Base-by-base conservation (phyloP, 306 rosid species). In the Cucumis cinereus region DNA sequence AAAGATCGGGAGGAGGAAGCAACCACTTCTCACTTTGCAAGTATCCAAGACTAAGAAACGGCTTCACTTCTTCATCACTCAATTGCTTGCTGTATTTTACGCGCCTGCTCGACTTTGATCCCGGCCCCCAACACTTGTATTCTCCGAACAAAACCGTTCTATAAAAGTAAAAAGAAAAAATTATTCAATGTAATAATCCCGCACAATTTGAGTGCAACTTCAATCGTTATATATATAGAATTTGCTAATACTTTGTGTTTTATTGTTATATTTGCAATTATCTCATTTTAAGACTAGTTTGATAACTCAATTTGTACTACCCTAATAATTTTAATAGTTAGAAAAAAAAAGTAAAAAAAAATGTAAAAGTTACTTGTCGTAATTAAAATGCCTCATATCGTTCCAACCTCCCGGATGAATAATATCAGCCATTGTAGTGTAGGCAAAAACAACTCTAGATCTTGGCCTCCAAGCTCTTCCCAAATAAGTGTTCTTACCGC, bases 391-490 rank as follows among this genome's bases (percentile, higher is more conserved):
- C 0, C 5, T 17, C 58, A 75, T 79, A 15, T 78, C 3, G 43
- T 77, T 82, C 97, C 96, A 90, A 0, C 88, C 96, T 5, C 0
- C 10, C 0, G 88, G 74, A 0, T 53, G 36, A 2, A 92, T 36
- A 7, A 85, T 68, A 7, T 2, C 3, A 12, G 64, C 20, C 82
- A 92, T 74, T 14, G 23, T 36, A 2, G 83, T 43, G 61, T 87
- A 90, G 74, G 96, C 56, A 53, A 53, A 90, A 7, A 88, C 41
- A 24, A 81, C 88, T 77, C 62, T 80, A 3, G 91, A 79, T 9
- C 35, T 10, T 5, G 80, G 2, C 74, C 70, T 85, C 92, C 94
- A 92, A 4, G 90, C 84, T 78, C 97, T 81, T 0, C 89, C 96
- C 43, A 92, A 77, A 40, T 16, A 82, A 3, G 91, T 53, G 35